Conservation (phyloP, 345 rosid species). For the Raphanus raphanistrum region DNA sequence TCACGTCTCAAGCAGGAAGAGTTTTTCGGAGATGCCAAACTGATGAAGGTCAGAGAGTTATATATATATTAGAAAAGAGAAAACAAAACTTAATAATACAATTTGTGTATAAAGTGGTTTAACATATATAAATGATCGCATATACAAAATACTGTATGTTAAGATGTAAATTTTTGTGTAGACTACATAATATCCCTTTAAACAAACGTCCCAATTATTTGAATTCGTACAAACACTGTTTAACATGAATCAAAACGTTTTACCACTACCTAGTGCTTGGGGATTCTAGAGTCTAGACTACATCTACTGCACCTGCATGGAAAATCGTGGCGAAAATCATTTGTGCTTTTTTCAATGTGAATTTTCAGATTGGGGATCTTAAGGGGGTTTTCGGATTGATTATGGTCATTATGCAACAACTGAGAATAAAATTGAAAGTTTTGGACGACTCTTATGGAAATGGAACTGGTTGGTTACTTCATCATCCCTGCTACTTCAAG, state of each 20-base stretch:
- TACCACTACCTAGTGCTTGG: not conserved
- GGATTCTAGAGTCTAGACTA: too few relatives aligned
- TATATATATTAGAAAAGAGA: not conserved
- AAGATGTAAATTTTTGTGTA: not conserved
- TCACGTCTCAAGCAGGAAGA: conserved; percentile 86
- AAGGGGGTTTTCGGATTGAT: conserved; percentile 83
- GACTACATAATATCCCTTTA: not conserved
- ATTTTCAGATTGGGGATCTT: conserved; percentile 75
- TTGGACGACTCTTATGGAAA: conserved; percentile 71
- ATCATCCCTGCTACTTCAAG: conserved; percentile 1
- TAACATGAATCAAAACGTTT: not conserved
- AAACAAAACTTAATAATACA: too few relatives aligned
- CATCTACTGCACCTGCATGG: not conserved
- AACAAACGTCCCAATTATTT: not conserved
- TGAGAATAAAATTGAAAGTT: conserved; percentile 68
- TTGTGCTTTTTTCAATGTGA: not conserved
- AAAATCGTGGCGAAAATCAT: not conserved
- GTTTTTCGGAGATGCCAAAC: conserved; percentile 70
- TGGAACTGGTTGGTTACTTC: conserved; percentile 68
- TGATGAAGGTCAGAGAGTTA: conserved; percentile 69
- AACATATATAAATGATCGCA: not conserved
- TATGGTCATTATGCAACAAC: conserved; percentile 62
- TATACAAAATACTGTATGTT: not conserved
- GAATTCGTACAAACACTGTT: too few relatives aligned
- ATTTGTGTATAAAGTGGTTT: not conserved